phyloP scores from a whole-genome alignment of 2,329 filamentous ascomycete species.

The Cladophialophora chaetospira region DNA sequence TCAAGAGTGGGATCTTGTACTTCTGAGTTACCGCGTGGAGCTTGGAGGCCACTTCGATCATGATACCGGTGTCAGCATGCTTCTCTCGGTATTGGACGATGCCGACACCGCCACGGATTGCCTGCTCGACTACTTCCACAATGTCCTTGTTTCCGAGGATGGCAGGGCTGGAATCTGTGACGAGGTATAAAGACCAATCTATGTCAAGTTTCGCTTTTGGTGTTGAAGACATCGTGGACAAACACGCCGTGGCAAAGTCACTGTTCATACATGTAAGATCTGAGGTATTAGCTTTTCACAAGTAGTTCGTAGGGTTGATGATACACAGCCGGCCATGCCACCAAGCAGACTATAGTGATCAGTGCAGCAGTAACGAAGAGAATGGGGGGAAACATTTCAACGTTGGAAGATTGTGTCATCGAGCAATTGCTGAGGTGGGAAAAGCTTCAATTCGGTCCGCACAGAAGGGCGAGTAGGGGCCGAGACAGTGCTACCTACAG shows the following conservation, averaged over 20 bases:
- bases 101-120: constrained; percentile 77
- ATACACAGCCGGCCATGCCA: no score
- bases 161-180: constrained; percentile 87
- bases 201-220: constrained; percentile 44
- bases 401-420: constrained; percentile 6
- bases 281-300: no score
- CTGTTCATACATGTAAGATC: no score
- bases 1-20: constrained; percentile 75
- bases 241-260: no score
- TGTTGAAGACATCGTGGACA: constrained; percentile 35
- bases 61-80: constrained; percentile 68
- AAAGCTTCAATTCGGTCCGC: constrained; percentile 9
- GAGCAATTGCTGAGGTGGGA: background rate
- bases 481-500: no score
- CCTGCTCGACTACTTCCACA: constrained; percentile 70
- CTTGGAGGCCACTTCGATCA: constrained; percentile 69
- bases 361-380: no score
- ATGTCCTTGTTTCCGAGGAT: constrained; percentile 75
- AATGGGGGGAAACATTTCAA: no score
- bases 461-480: background rate
- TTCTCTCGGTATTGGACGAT: constrained; percentile 93
- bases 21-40: constrained; percentile 71
- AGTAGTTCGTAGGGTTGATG: no score
- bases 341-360: no score
- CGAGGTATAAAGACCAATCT: constrained; percentile 84